Evolutionary conservation across 2,329 filamentous ascomycete species (phyloP).

Genomic region (Botryotinia calthae): DNA sequence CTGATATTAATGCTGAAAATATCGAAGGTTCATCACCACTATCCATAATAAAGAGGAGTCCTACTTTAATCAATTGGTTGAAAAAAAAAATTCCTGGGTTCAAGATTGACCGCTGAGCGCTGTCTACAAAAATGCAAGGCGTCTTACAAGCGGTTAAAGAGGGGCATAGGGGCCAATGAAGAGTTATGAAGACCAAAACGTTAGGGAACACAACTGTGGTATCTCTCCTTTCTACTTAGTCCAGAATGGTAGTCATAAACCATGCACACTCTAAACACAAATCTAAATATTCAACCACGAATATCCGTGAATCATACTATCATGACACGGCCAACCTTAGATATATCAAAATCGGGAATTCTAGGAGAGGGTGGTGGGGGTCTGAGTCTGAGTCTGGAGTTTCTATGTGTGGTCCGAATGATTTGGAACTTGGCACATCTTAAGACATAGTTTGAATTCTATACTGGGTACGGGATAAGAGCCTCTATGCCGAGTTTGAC

Average conservation of each 20-base stretch:
- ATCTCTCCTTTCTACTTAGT: not conserved
- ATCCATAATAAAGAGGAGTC: not conserved
- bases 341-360: not conserved
- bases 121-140: rapidly evolving
- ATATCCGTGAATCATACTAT: not conserved
- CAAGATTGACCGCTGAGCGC: not conserved
- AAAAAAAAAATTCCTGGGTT: not conserved
- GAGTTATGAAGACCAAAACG: not conserved
- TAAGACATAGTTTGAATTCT: rapidly evolving
- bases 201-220: not conserved
- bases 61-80: slow-evolving; percentile 21
- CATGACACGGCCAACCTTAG: not conserved
- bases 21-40: not conserved
- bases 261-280: not conserved
- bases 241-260: not conserved
- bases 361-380: not conserved
- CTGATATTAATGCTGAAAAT: slow-evolving; percentile 25
- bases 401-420: not conserved
- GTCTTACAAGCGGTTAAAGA: not conserved
- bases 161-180: not conserved
- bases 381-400: no score
- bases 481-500: not conserved
- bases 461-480: not conserved
- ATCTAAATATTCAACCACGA: not conserved
- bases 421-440: not conserved